Base-by-base conservation (phyloP, 768 basidiomycete species). In the Trichaptum fuscoviolaceum region DNA sequence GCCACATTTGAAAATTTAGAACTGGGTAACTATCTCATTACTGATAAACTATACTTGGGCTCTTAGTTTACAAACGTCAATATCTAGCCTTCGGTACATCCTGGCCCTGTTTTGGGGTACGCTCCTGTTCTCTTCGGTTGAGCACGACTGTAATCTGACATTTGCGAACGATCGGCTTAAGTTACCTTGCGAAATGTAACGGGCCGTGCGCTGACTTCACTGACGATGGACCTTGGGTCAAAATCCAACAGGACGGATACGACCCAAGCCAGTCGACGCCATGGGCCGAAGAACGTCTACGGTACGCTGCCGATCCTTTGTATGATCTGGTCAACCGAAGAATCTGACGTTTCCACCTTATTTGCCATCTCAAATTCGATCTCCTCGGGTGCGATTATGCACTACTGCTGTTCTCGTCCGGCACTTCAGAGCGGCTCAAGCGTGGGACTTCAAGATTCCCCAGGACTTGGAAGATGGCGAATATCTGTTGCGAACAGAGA, bases 201-300 rank as follows among this genome's bases (percentile, higher is more conserved):
- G 60, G 60, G 34, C 60, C 60, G 10, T 61, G 60, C 23, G 60
- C 60, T 7, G 26, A 26, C 26, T 61, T 61, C 60, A 27, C 34
- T 24, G 60, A 61, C 18, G 60, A 61, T 35, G 60, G 60, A 18
- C 60, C 60, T 17, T 61, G 60, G 60, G 60, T 61, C 60, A 61
- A 61, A 20, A 27, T 61, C 60, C 60, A 61, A 18, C 60, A 61
- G 34, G 60, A 61, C 60, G 60, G 60, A 61, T 61, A 61, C 34
- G 60, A 61, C 60, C 26, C 60, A 12, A 61, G 60, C 60, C 60
- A 27, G 12, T 15, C 60, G 26, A 61, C 60, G 26, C 60, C 60
- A 7, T 61, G 60, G 60, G 60, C 60, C 34, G 60, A 61, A 23
- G 60, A 61, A 35, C 60, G 60, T 61, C 60, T 61, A 18, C 60